Base-by-base conservation (phyloP, 2,329 filamentous ascomycete species). In the Teratosphaeria pseudoeucalypti region DNA sequence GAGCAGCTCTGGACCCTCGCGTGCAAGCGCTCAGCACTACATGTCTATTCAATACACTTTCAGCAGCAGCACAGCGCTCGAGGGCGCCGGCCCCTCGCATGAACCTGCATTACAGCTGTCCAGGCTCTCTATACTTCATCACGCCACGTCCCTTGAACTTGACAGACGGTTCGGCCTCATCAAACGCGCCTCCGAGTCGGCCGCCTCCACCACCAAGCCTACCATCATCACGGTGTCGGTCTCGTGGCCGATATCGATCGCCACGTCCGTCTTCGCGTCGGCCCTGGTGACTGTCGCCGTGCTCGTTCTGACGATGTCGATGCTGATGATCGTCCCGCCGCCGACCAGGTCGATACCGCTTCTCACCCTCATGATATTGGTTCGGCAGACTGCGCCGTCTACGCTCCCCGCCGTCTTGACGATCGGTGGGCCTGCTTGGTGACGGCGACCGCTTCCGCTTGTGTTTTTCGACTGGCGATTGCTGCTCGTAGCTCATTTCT, bases 111-210 rank as follows among this genome's bases (percentile, higher is more conserved):
- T 47, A 62, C 32, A 58, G 34, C 34, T 60, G 26, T 3, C 58
- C 60, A n/a, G 62, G 60, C 55, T 62, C 62, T 10, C 57, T 55
- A 43, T 63, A 64, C 47, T 63, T 64, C 73, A 76, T 76, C 37
- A 69, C 68, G 19, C 74, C 74, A 52, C 74, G 60, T n/a, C 73
- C 74, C 59, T 75, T 75, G 66, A 73, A 75, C 61, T 74, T 72
- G 32, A 75, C 69, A 3, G 68, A 67, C 52, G 67, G 64, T 14
- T 68, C 72, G n/a, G 67, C 61, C 16, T 69, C 68, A 49, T 65
- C 63, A 23, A 63, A 64, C 11, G 58, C 61, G 32, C 58, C 66
- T 19, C 63, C 65, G 11, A 66, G 60, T 47, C 66, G 61, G 29
- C 56, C 64, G n/a, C 49, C 32, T 53, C 61, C 63, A 26, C 61